phyloP scores from a whole-genome alignment of 768 basidiomycete genomes.

The Rhodotorula paludigena region DNA sequence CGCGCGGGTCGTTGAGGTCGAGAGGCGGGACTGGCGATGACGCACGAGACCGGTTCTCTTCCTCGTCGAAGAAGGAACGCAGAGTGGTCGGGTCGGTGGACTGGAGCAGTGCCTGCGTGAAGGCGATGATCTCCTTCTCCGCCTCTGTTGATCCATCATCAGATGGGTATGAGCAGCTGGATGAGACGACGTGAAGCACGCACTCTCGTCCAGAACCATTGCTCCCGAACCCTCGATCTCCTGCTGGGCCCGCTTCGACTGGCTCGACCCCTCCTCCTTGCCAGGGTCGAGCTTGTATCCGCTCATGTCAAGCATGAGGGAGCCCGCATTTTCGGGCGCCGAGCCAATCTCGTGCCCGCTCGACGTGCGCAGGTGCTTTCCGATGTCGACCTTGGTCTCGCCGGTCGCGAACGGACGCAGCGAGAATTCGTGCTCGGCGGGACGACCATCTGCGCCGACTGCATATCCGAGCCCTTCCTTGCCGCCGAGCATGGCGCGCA shows the following conservation, averaged over 20 bases:
- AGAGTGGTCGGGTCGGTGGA: constrained; percentile 38
- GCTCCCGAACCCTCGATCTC: constrained; percentile 5
- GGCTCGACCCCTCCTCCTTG: constrained; percentile 31
- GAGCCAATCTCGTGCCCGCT: constrained; percentile 7
- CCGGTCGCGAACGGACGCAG: constrained; percentile 1
- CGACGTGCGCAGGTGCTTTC: not conserved
- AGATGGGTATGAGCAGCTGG: not conserved
- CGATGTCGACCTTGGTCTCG: not conserved
- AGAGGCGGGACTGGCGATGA: constrained; percentile 13
- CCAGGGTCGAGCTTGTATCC: constrained; percentile 63
- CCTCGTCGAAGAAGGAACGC: constrained; percentile 29
- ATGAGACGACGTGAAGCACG: not conserved
- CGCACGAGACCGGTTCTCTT: not conserved
- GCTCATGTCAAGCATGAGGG: constrained; percentile 72
- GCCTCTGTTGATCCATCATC: constrained; percentile 6
- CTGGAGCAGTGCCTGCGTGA: constrained; percentile 36
- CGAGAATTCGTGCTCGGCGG: constrained; percentile 9
- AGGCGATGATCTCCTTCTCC: constrained; percentile 38
- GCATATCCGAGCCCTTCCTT: not conserved
- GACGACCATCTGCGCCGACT: no score
- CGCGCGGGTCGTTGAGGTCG: constrained; percentile 15
- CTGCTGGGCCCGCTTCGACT: constrained; percentile 16
- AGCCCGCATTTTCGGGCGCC: constrained; percentile 28
- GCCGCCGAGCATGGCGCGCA: constrained; percentile 13
- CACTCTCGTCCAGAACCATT: constrained; percentile 22